Percentiles rank a stretch among this genome's conserved stretches.
Conservation (phyloP, 78 protist species). For the Tieghemostelium lacteum region DNA sequence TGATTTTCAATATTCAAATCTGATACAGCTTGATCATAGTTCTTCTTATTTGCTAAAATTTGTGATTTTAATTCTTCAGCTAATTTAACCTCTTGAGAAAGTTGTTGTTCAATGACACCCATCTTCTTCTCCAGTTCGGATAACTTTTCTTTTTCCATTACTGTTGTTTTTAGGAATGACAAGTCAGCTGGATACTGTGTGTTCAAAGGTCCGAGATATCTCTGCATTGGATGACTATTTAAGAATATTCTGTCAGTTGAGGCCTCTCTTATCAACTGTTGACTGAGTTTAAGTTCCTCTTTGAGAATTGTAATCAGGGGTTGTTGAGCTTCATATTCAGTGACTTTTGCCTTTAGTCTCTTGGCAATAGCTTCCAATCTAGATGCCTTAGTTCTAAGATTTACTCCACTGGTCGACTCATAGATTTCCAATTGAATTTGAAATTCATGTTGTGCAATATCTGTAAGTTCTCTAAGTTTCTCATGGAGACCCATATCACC, state of each 20-base stretch:
- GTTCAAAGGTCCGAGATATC: slow-evolving; percentile 56
- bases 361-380: slow-evolving; percentile 48
- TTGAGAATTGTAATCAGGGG: slow-evolving; percentile 55
- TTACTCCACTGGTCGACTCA: slow-evolving; percentile 35
- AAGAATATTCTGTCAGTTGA: slow-evolving; percentile 64
- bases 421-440: slow-evolving; percentile 68
- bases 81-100: slow-evolving; percentile 36
- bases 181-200: slow-evolving; percentile 48
- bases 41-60: slow-evolving; percentile 25
- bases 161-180: slow-evolving; percentile 68
- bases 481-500: slow-evolving; percentile 62
- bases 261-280: slow-evolving; percentile 69
- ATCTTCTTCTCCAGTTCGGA: slow-evolving; percentile 46
- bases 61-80: slow-evolving; percentile 54
- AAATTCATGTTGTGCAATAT: slow-evolving; percentile 58
- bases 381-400: slow-evolving; percentile 45
- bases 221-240: slow-evolving; percentile 67
- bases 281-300: slow-evolving; percentile 53
- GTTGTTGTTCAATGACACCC: slow-evolving; percentile 1
- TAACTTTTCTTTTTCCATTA: slow-evolving; percentile 32
- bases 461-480: slow-evolving; percentile 9
- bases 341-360: slow-evolving; percentile 27
- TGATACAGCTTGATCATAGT: slow-evolving; percentile 24
- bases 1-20: slow-evolving; percentile 56
- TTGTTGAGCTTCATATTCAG: slow-evolving; percentile 65